Evolutionary conservation across 1,284 basidiomycete species (phyloP), one percentile per base, ranked within the genome.

Genomic region (Anthracocystis walkeri): DNA sequence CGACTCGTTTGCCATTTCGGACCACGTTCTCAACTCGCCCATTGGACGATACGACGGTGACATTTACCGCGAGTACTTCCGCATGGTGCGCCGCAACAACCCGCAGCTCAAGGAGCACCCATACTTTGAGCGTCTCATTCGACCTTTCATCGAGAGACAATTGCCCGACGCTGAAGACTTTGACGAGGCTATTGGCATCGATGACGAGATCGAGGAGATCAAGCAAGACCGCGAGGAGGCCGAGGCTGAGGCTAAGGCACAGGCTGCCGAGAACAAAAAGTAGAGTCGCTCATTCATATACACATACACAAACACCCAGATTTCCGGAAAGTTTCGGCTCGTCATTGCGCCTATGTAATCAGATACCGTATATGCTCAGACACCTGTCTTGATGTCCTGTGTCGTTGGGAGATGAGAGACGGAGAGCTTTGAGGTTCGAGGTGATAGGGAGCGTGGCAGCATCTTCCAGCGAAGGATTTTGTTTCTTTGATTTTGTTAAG

Each of bases 11-110:
- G 87, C 87, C 14, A 86, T 88, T 35, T 86, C 86, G 48, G 89
- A 89, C 82, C 88, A 89, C 84, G 87, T 89, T 63, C 85, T 89
- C 85, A 89, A 89, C 85, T 88, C 88, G 51, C 89, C 89, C 27
- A 86, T 89, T 35, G 89, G 82, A 25, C 65, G 79, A 40, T 75
- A 77, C 65, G 79, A 82, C 62, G 83, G 83, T 40, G 78, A 84
- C 71, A 77, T 85, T 50, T 85, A 85, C 75, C 65, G 67, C 49
- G 78, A 76, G 60, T 84, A 82, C 78, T 82, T 83, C 63, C 58
- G 73, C 51, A 75, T 75, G 66, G 77, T 85, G 10, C 74, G 76
- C 20, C 67, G 80, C 23, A 81, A 83, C 70, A 85, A 85, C 74
- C 82, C 83, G n/a, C 80, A 79, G 66, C 58, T 74, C 64, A 78